phyloP scores from a whole-genome alignment of 139 green algal genomes.

The Coelastrella sp. region DNA sequence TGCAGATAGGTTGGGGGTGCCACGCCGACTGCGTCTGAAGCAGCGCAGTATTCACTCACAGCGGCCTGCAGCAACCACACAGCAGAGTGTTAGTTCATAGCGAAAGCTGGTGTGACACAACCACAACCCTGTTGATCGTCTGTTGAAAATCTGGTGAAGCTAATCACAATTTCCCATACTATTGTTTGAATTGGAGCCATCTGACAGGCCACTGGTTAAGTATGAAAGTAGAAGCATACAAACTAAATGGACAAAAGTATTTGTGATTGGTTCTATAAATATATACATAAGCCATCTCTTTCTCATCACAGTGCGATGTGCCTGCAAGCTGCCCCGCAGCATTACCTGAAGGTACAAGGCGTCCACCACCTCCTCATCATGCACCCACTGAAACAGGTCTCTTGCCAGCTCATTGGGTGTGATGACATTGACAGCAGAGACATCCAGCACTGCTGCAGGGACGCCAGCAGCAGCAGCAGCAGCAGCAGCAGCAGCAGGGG shows the following conservation, averaged over 20 bases:
- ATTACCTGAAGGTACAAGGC: slow-evolving; percentile 56
- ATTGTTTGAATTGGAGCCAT: no score
- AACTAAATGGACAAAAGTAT: no score
- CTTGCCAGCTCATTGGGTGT: slow-evolving; percentile 37
- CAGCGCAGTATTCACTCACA: slow-evolving; percentile 54
- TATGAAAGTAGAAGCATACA: no score
- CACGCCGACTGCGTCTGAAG: slow-evolving; percentile 47
- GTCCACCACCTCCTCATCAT: slow-evolving; percentile 69
- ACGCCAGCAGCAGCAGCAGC: not conserved
- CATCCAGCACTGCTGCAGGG: not conserved
- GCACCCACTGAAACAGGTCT: slow-evolving; percentile 60
- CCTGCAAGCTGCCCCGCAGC: no score
- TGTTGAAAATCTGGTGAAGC: no score
- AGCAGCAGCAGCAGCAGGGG: not conserved
- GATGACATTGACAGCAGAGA: slow-evolving; percentile 42
- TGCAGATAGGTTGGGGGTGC: slow-evolving; percentile 55
- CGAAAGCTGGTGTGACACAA: no score
- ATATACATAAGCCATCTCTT: not conserved
- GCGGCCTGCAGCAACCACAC: slow-evolving; percentile 38
- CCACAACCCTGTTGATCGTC: no score
- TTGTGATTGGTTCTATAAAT: no score
- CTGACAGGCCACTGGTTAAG: no score
- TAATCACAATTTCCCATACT: no score
- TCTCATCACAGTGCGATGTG: not conserved
- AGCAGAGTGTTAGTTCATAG: no score